Base-by-base conservation (phyloP, 1,284 basidiomycete genomes). In the Tilletia indica region DNA sequence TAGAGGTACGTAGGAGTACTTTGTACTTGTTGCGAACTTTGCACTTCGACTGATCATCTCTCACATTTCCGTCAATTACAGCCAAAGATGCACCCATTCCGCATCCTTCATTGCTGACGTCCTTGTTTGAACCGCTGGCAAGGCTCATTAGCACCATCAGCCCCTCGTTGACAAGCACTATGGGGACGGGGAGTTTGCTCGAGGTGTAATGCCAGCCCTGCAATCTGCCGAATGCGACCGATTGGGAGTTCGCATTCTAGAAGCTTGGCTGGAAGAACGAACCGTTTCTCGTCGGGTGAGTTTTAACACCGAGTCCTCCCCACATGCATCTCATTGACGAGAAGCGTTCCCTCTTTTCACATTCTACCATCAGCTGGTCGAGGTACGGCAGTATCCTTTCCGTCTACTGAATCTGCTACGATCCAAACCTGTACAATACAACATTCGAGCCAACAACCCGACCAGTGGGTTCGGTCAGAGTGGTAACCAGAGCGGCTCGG, bases 151-250 rank as follows among this genome's bases (percentile, higher is more conserved):
- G 96, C 80, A 94, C 97, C 97, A 99, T 83, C 94, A 97, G 80
- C 93, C 94, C 0, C 90, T 99, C 0, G 96, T 99, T 0, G 95
- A 98, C 84, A 96, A 96, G 85, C 97, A 99, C 85, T 99, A 99
- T 80, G 97, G 80, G 0, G 54, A 63, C 1, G 74, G 80, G 2
- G 71, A 79, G 25, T 84, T 85, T 67, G 73, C 75, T 0, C 75
- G 75, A 14, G 81, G 82, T 9, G 84, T 99, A 16, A 89, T 95
- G 2, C 87, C 88, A 16, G 88, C 90, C 51, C 86, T 99, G 4
- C 86, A 97, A 48, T 64, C 61, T 64, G 89, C 90, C 70, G 95
- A 98, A 84, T 93, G 92, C 76, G 94, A 97, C 84, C 87, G 90
- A 31, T 90, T 95, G 5, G 91, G 93, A 0, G 88, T 89, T 74